Evolutionary conservation across 2,329 filamentous ascomycete genomes (phyloP).

Genomic region (Trichoderma brevicompactum): DNA sequence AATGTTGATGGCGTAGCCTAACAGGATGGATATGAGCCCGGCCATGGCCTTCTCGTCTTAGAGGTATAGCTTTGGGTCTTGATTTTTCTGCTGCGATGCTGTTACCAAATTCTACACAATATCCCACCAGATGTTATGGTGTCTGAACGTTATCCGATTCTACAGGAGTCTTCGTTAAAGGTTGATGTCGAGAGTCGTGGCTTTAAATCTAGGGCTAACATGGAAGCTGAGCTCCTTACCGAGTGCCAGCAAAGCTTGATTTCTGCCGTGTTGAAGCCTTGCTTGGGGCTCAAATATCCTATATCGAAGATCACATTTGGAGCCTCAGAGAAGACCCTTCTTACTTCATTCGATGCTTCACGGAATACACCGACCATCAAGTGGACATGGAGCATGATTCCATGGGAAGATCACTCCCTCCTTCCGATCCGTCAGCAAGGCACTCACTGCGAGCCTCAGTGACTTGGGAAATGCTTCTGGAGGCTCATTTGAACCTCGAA

Average conservation of each 20-base stretch:
- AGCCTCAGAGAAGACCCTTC: conserved; percentile 61
- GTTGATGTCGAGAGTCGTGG: conserved; percentile 39
- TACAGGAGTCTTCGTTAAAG: conserved; percentile 45
- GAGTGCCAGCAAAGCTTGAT: conserved; percentile 52
- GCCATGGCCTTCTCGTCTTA: conserved; percentile 54
- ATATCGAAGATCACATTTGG: conserved; percentile 59
- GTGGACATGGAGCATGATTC: neutral
- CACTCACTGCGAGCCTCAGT: too few relatives aligned
- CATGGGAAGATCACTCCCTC: conserved; percentile 34
- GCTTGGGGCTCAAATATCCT: conserved; percentile 46
- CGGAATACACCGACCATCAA: conserved; percentile 34
- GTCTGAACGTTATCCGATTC: conserved; percentile 39
- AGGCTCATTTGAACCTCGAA: conserved; percentile 36
- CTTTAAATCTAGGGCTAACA: conserved; percentile 45
- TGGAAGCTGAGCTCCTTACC: conserved; percentile 58
- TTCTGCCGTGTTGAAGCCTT: conserved; percentile 50
- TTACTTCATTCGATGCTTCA: conserved; percentile 52
- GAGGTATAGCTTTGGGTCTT: conserved; percentile 55
- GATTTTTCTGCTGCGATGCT: conserved; percentile 55
- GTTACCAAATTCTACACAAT: conserved; percentile 55
- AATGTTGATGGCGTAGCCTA: too few relatives aligned
- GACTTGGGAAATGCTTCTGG: conserved; percentile 41
- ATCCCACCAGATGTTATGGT: conserved; percentile 41
- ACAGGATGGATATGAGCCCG: conserved; percentile 41
- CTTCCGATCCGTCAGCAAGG: too few relatives aligned